phyloP scores from a whole-genome alignment of 805 yeast genomes.

The Ogataea siamensis region DNA sequence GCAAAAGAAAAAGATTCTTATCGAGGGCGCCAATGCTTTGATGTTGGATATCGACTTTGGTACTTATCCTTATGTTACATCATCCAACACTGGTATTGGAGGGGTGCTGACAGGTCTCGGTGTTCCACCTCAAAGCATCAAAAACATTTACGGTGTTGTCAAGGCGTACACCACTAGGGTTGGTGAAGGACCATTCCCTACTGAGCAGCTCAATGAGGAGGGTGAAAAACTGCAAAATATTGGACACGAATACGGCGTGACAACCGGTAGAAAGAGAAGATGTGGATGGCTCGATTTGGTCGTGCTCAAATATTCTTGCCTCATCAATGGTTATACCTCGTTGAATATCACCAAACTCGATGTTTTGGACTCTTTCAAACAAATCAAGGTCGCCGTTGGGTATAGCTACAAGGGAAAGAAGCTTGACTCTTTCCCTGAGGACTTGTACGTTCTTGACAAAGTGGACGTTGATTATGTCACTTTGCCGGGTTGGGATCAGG shows the following conservation, averaged over 20 bases:
- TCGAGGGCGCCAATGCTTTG: constrained; percentile 98
- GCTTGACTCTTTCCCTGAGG: constrained; percentile 87
- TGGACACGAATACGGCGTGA: constrained; percentile 96
- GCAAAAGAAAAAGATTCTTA: constrained; percentile 78
- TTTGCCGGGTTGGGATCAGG: constrained; percentile 91
- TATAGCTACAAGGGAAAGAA: constrained; percentile 78
- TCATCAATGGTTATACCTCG: constrained; percentile 92
- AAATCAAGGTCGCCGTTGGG: constrained; percentile 82
- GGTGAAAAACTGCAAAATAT: constrained; percentile 88
- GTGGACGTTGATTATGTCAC: constrained; percentile 92
- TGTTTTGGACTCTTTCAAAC: constrained; percentile 86
- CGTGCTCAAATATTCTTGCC: constrained; percentile 84
- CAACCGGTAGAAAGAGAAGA: constrained; percentile 98
- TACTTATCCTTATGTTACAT: constrained; percentile 96
- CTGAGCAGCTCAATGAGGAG: constrained; percentile 85
- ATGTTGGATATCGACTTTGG: constrained; percentile 98
- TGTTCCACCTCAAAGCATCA: constrained; percentile 83
- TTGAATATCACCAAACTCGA: constrained; percentile 95
- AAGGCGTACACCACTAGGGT: constrained; percentile 99
- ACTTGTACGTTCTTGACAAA: constrained; percentile 72
- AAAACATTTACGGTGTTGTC: constrained; percentile 89
- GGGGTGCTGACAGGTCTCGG: constrained; percentile 98
- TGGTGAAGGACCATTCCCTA: constrained; percentile 99
- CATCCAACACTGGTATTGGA: constrained; percentile 94
- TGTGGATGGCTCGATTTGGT: constrained; percentile 99